phyloP scores from a whole-genome alignment of 495 filamentous ascomycete species.

The Penicillium coprophilum region DNA sequence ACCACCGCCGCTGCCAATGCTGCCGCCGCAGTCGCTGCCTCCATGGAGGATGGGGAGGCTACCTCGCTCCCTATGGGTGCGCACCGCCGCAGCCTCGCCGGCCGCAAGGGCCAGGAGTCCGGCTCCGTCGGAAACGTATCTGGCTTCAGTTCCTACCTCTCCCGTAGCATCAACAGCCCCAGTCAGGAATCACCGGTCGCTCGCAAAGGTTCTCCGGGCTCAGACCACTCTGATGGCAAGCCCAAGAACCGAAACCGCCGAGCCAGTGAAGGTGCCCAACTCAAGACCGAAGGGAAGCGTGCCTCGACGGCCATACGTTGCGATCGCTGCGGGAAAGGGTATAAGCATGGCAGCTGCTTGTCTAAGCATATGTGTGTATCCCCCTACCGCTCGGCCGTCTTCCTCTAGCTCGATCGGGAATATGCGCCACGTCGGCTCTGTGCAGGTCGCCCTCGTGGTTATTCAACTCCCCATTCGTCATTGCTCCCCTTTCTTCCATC shows the following conservation, averaged over 20 bases:
- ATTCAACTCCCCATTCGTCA: constrained; percentile 21
- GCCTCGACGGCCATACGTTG: constrained; percentile 84
- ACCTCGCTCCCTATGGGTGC: constrained; percentile 35
- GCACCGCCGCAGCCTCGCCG: constrained; percentile 49
- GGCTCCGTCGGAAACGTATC: constrained; percentile 40
- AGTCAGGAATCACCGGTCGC: constrained; percentile 51
- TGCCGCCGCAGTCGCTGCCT: constrained; percentile 72
- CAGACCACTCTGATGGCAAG: constrained; percentile 49
- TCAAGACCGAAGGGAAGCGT: constrained; percentile 76
- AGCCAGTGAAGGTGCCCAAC: constrained; percentile 82
- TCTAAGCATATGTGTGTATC: constrained; percentile 99
- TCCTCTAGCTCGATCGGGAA: constrained; percentile 35
- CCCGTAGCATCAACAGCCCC: constrained; percentile 53
- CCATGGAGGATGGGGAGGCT: constrained; percentile 58
- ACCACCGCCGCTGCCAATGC: constrained; percentile 74
- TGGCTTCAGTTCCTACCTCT: constrained; percentile 43
- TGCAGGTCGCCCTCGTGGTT: constrained; percentile 50
- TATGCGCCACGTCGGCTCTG: constrained; percentile 49
- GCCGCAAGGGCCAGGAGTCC: constrained; percentile 49
- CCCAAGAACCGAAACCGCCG: constrained; percentile 71
- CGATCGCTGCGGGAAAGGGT: constrained; percentile 98
- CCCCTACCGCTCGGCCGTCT: constrained; percentile 45
- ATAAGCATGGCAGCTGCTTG: constrained; percentile 99
- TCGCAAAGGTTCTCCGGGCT: constrained; percentile 47
- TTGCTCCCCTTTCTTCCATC: constrained; percentile 13